Conservation (phyloP, 2,329 filamentous ascomycete genomes). For the Xylaria hypoxylon region DNA sequence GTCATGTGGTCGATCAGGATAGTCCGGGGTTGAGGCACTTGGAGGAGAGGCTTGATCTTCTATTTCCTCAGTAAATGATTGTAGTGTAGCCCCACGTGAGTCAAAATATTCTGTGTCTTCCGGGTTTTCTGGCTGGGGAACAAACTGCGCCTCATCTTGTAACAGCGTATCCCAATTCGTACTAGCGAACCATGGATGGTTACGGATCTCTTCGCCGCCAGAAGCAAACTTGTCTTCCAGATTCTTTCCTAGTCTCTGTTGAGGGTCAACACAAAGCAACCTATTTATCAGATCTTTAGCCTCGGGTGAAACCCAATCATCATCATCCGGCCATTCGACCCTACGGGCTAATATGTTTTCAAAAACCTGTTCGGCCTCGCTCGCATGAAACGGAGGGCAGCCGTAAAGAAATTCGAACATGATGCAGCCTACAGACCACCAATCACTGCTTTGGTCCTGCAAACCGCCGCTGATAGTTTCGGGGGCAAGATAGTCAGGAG, state of each 20-base stretch:
- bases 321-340: conserved; percentile 91
- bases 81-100: conserved; percentile 86
- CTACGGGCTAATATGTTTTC: conserved; percentile 92
- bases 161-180: conserved; percentile 90
- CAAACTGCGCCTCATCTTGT: conserved; percentile 96
- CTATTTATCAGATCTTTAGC: conserved; percentile 95
- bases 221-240: conserved; percentile 82
- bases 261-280: conserved; percentile 85
- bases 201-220: conserved; percentile 91
- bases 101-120: conserved; percentile 99
- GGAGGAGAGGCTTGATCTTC: conserved; percentile 87
- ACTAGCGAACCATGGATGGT: conserved; percentile 87
- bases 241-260: conserved; percentile 86
- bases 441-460: conserved; percentile 98
- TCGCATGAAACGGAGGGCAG: conserved; percentile 91
- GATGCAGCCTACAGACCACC: conserved; percentile 99
- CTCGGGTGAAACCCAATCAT: conserved; percentile 82
- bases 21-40: conserved; percentile 78
- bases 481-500: conserved; percentile 94
- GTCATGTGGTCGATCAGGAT: conserved; percentile 91
- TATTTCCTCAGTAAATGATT: conserved; percentile 92
- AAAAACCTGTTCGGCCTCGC: conserved; percentile 92
- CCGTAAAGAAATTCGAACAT: conserved; percentile 96
- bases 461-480: conserved; percentile 96
- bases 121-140: conserved; percentile 90